phyloP scores from a whole-genome alignment of 176 grass and related monocot genomes.

The Avena atlantica region DNA sequence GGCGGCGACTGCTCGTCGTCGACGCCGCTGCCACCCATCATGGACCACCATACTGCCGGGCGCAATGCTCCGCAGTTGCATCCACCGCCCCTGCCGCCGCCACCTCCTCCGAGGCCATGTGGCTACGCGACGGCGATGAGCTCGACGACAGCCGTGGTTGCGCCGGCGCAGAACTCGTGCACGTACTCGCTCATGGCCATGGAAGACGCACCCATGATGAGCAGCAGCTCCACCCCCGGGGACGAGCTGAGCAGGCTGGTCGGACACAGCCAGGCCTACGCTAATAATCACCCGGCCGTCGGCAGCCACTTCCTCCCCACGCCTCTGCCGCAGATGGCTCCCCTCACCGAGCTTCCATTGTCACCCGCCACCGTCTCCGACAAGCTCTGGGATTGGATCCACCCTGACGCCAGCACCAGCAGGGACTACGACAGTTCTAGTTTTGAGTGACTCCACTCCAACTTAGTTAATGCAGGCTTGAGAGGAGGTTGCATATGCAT shows the following conservation, averaged over 20 bases:
- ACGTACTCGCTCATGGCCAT: slow-evolving; percentile 67
- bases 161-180: slow-evolving; percentile 43
- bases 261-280: slow-evolving; percentile 57
- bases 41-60: slow-evolving; percentile 39
- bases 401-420: slow-evolving; percentile 50
- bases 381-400: slow-evolving; percentile 94
- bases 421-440: slow-evolving; percentile 57
- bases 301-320: slow-evolving; percentile 50
- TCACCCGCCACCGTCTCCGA: slow-evolving; percentile 56
- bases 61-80: slow-evolving; percentile 34
- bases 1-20: slow-evolving; percentile 53
- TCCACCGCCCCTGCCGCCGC: neutral
- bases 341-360: slow-evolving; percentile 39
- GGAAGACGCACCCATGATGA: slow-evolving; percentile 42
- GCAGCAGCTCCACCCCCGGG: slow-evolving; percentile 48
- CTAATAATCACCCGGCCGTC: slow-evolving; percentile 44
- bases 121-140: slow-evolving; percentile 39
- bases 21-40: slow-evolving; percentile 37
- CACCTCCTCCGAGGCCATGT: slow-evolving; percentile 28
- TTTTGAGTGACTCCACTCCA: slow-evolving; percentile 63
- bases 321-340: slow-evolving; percentile 32
- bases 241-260: slow-evolving; percentile 78
- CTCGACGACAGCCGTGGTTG: slow-evolving; percentile 7
- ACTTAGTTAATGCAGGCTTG: slow-evolving; percentile 26
- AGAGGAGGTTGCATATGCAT: slow-evolving; percentile 33